These are phyloP conservation scores for Trichothecium roseum DNA, from an alignment of 2,329 filamentous ascomycete genomes.

Conservation along the genomic window DNA sequence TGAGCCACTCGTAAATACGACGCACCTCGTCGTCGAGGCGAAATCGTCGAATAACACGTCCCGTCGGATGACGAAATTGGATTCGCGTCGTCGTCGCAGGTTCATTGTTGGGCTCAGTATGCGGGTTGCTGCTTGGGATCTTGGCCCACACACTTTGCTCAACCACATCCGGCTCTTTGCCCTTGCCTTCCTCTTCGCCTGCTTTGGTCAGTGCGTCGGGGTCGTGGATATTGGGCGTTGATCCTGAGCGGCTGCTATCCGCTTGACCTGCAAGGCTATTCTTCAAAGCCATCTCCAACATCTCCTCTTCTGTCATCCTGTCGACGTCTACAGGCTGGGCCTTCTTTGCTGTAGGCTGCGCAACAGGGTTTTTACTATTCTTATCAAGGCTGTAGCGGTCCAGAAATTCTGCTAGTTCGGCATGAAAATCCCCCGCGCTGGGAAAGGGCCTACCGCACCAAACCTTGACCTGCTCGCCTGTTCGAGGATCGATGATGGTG, in stretches of 20 bases:
- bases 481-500: conserved; percentile 88
- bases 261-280: conserved; percentile 61
- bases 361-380: conserved; percentile 87
- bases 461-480: conserved; percentile 92
- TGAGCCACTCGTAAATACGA: conserved; percentile 92
- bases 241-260: conserved; percentile 21
- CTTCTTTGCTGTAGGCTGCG: conserved; percentile 51
- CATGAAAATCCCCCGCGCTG: conserved; percentile 68
- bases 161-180: conserved; percentile 30
- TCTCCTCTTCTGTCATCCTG: conserved; percentile 92
- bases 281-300: conserved; percentile 86
- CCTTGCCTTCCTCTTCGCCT: conserved; percentile 45
- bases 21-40: conserved; percentile 63
- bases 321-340: conserved; percentile 64
- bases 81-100: conserved; percentile 72
- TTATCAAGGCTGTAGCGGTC: conserved; percentile 86
- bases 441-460: conserved; percentile 84
- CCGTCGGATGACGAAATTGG: conserved; percentile 79
- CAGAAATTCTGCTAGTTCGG: conserved; percentile 90
- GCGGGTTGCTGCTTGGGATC: conserved; percentile 64
- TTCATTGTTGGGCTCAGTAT: conserved; percentile 65
- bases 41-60: conserved; percentile 83
- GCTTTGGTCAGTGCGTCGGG: conserved; percentile 81
- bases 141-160: conserved; percentile 45
- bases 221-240: conserved; percentile 53